Percentiles rank a stretch among this genome's conserved stretches.
Evolutionary conservation across 129 eudicot species (phyloP).

Genomic region (Artemisia annua): DNA sequence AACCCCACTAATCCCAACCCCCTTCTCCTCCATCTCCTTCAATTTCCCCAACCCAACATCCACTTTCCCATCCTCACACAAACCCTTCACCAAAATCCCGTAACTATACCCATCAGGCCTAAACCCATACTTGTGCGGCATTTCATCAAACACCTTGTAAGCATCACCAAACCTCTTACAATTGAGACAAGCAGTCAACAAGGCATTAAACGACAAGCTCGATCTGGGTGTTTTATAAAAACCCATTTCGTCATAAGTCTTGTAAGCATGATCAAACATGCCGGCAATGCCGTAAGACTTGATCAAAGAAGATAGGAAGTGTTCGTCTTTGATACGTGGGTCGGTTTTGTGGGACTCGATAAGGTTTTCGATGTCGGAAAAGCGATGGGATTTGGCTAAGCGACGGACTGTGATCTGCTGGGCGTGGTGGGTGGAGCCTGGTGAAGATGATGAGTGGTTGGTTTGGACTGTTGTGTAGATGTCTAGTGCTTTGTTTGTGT

Average conservation of each 20-base stretch:
- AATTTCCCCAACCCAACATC: constrained; percentile 58
- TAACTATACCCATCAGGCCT: constrained; percentile 59
- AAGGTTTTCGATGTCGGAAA: constrained; percentile 64
- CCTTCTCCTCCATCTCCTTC: constrained; percentile 66
- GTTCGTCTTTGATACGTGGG: constrained; percentile 63
- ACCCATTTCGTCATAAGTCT: constrained; percentile 67
- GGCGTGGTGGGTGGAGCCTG: constrained; percentile 61
- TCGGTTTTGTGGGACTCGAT: constrained; percentile 71
- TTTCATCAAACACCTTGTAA: constrained; percentile 64
- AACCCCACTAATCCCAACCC: constrained; percentile 45
- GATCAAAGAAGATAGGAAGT: constrained; percentile 61
- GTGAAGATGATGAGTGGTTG: constrained; percentile 47
- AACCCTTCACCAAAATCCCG: constrained; percentile 64
- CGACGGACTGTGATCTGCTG: constrained; percentile 76
- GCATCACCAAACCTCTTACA: constrained; percentile 42
- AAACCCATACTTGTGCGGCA: constrained; percentile 52
- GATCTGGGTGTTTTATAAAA: constrained; percentile 65
- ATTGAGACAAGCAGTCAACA: constrained; percentile 55
- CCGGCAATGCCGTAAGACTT: constrained; percentile 81
- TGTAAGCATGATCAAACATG: constrained; percentile 73
- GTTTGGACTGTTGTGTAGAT: constrained; percentile 62
- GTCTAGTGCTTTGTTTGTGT: constrained; percentile 76
- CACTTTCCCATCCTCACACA: constrained; percentile 62
- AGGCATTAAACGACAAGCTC: constrained; percentile 65
- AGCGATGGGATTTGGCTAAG: constrained; percentile 67